Evolutionary conservation across 495 filamentous ascomycete species (phyloP).

Genomic region (Aspergillus mulundensis): DNA sequence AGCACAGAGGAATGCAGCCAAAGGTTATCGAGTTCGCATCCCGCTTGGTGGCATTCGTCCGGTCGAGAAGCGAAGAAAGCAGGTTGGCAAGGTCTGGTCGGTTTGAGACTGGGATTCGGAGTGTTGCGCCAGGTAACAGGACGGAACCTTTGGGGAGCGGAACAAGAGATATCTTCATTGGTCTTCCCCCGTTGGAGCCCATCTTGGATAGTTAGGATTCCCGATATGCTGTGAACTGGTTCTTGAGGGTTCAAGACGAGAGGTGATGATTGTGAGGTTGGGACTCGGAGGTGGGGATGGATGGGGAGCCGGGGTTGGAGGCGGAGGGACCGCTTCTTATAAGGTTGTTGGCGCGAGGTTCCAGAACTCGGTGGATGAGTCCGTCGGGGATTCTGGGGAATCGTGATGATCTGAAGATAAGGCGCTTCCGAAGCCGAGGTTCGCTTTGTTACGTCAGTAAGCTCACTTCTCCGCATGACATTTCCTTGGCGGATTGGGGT

Average conservation of each 20-base stretch:
- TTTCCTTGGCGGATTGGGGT: not conserved
- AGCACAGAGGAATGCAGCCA: conserved; percentile 76
- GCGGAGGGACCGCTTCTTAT: conserved; percentile 4
- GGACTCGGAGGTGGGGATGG: conserved; percentile 7
- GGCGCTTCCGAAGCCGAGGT: conserved; percentile 43
- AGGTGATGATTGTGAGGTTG: not conserved
- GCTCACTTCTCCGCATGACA: not conserved
- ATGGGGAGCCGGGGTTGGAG: conserved; percentile 2
- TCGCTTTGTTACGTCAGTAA: conserved; percentile 21
- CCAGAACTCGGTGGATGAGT: conserved; percentile 31
- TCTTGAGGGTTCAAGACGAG: conserved; percentile 2
- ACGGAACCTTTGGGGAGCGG: conserved; percentile 69
- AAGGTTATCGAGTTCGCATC: conserved; percentile 66
- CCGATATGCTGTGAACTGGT: conserved; percentile 12
- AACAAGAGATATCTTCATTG: conserved; percentile 64
- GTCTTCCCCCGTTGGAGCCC: conserved; percentile 41
- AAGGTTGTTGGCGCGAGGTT: conserved; percentile 21
- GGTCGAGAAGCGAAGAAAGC: conserved; percentile 69
- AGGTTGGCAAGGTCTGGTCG: conserved; percentile 80
- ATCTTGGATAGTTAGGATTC: conserved; percentile 25
- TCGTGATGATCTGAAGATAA: conserved; percentile 28
- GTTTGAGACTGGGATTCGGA: conserved; percentile 71
- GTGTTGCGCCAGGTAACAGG: conserved; percentile 73
- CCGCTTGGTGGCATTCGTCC: conserved; percentile 57
- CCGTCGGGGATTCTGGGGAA: conserved; percentile 30